These are phyloP conservation scores for Neoboletus subvelutipes DNA, from an alignment of 768 basidiomycete genomes.

Conservation along the genomic window DNA sequence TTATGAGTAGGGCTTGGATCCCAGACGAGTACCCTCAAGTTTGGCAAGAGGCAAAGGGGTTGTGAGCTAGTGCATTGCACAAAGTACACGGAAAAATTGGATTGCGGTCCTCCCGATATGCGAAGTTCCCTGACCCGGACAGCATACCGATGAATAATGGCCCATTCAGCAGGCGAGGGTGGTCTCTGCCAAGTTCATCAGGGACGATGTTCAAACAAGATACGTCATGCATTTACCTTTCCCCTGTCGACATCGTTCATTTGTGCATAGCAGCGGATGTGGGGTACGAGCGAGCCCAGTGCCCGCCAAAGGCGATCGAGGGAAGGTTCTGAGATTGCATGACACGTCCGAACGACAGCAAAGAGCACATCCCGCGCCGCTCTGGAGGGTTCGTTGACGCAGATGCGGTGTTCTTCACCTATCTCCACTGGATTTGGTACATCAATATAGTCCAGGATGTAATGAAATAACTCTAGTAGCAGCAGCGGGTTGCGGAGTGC, in stretches of 20 bases:
- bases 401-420: background rate
- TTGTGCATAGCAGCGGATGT: background rate
- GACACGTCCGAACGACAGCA: slow-evolving; percentile 1
- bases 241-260: too few relatives aligned
- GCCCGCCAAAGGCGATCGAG: background rate
- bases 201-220: too few relatives aligned
- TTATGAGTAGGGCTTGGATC: too few relatives aligned
- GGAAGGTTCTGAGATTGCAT: background rate
- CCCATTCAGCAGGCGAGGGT: too few relatives aligned
- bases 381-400: background rate
- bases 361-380: background rate
- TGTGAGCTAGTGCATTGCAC: too few relatives aligned
- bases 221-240: background rate
- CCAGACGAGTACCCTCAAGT: too few relatives aligned
- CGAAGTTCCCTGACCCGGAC: too few relatives aligned
- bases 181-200: too few relatives aligned
- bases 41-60: too few relatives aligned
- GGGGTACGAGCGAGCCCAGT: background rate
- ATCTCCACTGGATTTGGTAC: background rate
- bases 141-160: too few relatives aligned
- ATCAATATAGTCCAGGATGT: background rate
- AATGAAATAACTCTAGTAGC: background rate
- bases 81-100: too few relatives aligned
- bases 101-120: too few relatives aligned
- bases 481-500: background rate